Percentiles rank a stretch among this genome's conserved stretches.
Evolutionary conservation across 2,329 filamentous ascomycete species (phyloP).

Genomic region (Cadophora luteo-olivacea): DNA sequence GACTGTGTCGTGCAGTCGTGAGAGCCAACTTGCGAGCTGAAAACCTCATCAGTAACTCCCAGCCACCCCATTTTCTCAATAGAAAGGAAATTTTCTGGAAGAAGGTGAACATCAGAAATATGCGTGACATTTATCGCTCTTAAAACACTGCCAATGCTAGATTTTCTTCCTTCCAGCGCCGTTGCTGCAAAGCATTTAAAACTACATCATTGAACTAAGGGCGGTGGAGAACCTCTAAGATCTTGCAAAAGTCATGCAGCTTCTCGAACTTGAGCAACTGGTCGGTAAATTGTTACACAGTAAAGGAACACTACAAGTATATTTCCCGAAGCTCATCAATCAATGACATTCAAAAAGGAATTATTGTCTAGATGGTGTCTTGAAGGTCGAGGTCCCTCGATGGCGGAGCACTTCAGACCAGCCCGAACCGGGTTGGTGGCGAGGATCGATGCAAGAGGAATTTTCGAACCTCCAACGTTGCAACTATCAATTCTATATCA

Average conservation of each 20-base stretch:
- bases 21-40: neutral
- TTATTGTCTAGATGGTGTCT: neutral
- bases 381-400: neutral
- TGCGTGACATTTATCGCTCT: neutral
- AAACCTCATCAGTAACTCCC: conserved; percentile 11
- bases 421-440: neutral
- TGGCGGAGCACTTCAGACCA: neutral
- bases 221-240: neutral
- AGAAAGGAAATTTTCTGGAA: neutral
- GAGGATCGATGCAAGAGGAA: neutral
- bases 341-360: neutral
- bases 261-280: neutral
- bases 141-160: neutral
- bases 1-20: conserved; percentile 20
- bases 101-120: neutral
- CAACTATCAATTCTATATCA: neutral
- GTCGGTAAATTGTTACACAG: neutral
- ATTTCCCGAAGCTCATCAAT: neutral
- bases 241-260: neutral
- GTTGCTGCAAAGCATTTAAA: neutral
- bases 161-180: neutral
- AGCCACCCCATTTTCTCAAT: conserved; percentile 5
- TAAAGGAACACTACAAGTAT: neutral
- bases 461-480: neutral
- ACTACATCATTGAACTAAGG: neutral